Base-by-base conservation (phyloP, 305 asterid species). In the Fraxinus xanthoxyloides region DNA sequence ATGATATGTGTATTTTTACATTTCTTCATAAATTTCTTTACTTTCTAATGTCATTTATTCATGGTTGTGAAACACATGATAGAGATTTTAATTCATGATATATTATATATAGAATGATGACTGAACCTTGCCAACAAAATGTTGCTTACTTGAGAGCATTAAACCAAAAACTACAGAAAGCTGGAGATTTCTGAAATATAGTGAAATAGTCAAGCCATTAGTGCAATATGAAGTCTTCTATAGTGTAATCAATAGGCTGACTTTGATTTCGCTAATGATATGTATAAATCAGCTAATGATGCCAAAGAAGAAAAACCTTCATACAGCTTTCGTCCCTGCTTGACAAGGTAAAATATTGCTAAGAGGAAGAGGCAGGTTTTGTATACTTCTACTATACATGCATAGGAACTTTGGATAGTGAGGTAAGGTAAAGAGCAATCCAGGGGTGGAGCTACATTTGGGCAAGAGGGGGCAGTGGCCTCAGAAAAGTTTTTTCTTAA, bases 211-310 rank as follows among this genome's bases (percentile, higher is more conserved):
- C 31, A 35, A 36, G 31, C 76, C 54, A 61, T 82, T 48, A 48
- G 61, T 51, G 61, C 78, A 48, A 65, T 48, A 77, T 77, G 82
- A 77, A 35, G 70, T 38, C 82, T 82, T 78, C 80, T 56, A 75
- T 24, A 7, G 8, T 43, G 67, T 30, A 65, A 75, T 23, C 51
- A 77, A 6, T 63, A 34, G 34, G 28, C 36, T 9, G 28, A 8
- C 38, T 28, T 35, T 36, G 48, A 75, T 75, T 65, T 15, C 35
- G 67, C 56, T 73, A 80, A 24, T 81, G 51, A 10, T 23, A 10
- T 38, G 77, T 38, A 69, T 54, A 76, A 19, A 32, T 61, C 30
- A 81, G 28, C 74, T 75, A 43, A 61, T 12, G 72, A 74, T 63
- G 24, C 17, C n/a, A 28, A 63, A 46, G 56, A 46, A 75, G 28